These are phyloP conservation scores for Gossypium schwendimanii DNA, from an alignment of 441 rosid genomes.

Conservation along the genomic window DNA sequence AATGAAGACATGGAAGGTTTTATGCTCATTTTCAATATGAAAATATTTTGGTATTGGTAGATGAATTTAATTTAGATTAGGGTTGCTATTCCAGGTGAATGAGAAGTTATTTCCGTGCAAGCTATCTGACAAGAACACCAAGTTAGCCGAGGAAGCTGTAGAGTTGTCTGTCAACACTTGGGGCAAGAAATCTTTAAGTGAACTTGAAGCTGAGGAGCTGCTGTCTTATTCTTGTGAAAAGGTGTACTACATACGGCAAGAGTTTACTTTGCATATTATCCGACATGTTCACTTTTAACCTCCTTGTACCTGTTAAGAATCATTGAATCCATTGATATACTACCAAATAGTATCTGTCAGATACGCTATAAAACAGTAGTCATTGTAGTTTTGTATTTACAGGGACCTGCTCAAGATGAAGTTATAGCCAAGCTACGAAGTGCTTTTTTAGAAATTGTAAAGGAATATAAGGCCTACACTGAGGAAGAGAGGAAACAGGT, in stretches of 20 bases:
- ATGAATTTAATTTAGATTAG: neutral
- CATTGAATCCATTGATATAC: neutral
- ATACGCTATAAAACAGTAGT: neutral
- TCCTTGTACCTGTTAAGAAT: neutral
- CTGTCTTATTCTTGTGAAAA: slow-evolving; percentile 93
- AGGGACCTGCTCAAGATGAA: slow-evolving; percentile 94
- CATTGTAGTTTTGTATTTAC: slow-evolving; percentile 10
- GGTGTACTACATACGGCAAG: slow-evolving; percentile 30
- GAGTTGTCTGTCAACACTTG: slow-evolving; percentile 67
- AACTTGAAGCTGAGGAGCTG: slow-evolving; percentile 94
- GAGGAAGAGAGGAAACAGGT: slow-evolving; percentile 90
- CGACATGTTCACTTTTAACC: neutral
- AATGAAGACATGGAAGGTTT: slow-evolving; percentile 89
- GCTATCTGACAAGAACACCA: slow-evolving; percentile 53
- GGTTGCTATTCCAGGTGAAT: slow-evolving; percentile 47
- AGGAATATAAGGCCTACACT: slow-evolving; percentile 74
- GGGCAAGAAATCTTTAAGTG: slow-evolving; percentile 83
- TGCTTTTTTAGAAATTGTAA: slow-evolving; percentile 66
- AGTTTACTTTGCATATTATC: neutral
- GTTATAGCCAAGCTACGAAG: slow-evolving; percentile 73
- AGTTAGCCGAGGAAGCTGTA: slow-evolving; percentile 84
- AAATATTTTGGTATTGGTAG: slow-evolving; percentile 10
- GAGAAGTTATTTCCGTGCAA: slow-evolving; percentile 84
- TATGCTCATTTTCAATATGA: slow-evolving; percentile 9
- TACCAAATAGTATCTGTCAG: neutral